A percentile compares a stretch with the other conserved stretches of the same genome.
These are phyloP conservation scores for Podospora appendiculata DNA, from an alignment of 495 filamentous ascomycete species.

Conservation along the genomic window DNA sequence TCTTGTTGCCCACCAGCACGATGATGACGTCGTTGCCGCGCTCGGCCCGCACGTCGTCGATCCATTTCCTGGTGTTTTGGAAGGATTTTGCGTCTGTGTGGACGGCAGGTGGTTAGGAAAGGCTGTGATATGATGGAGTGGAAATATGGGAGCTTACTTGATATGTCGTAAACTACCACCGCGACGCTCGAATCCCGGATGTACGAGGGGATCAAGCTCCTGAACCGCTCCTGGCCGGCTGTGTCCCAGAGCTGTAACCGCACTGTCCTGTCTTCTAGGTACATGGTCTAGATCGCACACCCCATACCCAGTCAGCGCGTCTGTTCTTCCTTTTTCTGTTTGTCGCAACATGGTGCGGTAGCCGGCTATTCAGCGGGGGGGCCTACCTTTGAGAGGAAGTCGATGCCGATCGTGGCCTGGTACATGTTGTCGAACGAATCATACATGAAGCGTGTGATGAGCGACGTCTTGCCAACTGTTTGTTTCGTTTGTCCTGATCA, in stretches of 20 bases:
- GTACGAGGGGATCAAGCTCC: constrained; percentile 93
- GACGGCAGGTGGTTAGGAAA: neutral
- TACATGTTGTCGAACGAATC: constrained; percentile 99
- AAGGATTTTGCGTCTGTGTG: constrained; percentile 75
- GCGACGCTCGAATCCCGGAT: constrained; percentile 96
- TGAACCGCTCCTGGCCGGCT: constrained; percentile 93
- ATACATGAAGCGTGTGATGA: constrained; percentile 99
- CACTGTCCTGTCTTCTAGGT: constrained; percentile 96
- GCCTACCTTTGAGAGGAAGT: constrained; percentile 93
- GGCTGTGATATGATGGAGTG: neutral
- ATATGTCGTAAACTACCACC: constrained; percentile 97
- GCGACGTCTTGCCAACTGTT: constrained; percentile 91
- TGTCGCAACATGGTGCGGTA: neutral
- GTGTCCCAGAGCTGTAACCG: constrained; percentile 98
- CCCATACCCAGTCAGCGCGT: too few species aligned
- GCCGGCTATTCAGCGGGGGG: neutral
- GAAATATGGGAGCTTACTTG: constrained; percentile 41
- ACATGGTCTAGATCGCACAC: constrained; percentile 60
- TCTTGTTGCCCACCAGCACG: constrained; percentile 97
- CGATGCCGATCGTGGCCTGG: constrained; percentile 98
- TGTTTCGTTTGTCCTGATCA: constrained; percentile 7
- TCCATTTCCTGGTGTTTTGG: constrained; percentile 98
- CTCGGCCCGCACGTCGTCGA: constrained; percentile 95
- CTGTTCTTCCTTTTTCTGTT: constrained; percentile 30
- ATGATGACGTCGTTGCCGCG: constrained; percentile 98